These are phyloP conservation scores for Microsporum ferrugineum DNA, from an alignment of 2,329 filamentous ascomycete genomes.

Conservation along the genomic window DNA sequence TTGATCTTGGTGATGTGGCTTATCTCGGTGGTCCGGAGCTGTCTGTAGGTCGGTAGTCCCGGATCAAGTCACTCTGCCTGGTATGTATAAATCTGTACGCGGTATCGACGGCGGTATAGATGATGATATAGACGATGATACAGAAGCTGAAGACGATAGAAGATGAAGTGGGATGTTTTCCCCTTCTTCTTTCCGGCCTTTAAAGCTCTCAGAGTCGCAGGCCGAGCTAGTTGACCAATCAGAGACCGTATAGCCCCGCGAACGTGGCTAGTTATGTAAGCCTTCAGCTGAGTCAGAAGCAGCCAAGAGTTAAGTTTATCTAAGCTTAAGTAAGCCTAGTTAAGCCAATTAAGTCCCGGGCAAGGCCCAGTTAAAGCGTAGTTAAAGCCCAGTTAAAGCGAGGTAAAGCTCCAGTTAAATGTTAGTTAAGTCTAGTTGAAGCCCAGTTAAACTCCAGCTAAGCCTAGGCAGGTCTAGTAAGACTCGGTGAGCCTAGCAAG, in stretches of 20 bases:
- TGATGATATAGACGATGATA: neutral
- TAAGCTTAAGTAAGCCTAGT: no score
- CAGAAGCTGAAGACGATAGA: neutral
- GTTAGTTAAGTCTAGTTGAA: neutral
- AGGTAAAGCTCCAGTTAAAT: neutral
- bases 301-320: no score
- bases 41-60: neutral
- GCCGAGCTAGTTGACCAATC: slow-evolving; percentile 24
- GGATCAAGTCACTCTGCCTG: neutral
- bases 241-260: slow-evolving; percentile 20
- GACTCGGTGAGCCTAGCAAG: neutral
- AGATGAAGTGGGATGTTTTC: neutral
- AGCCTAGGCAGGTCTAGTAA: neutral
- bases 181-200: neutral
- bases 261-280: neutral
- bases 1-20: neutral
- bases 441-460: neutral
- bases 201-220: neutral
- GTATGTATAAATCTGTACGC: neutral
- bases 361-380: no score
- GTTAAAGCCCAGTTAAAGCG: neutral
- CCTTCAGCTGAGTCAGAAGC: neutral
- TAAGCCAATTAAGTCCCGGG: no score
- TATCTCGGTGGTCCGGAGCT: neutral
- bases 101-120: neutral